Evolutionary conservation across 441 rosid species (phyloP).

Genomic region (Macaranga tanarius): DNA sequence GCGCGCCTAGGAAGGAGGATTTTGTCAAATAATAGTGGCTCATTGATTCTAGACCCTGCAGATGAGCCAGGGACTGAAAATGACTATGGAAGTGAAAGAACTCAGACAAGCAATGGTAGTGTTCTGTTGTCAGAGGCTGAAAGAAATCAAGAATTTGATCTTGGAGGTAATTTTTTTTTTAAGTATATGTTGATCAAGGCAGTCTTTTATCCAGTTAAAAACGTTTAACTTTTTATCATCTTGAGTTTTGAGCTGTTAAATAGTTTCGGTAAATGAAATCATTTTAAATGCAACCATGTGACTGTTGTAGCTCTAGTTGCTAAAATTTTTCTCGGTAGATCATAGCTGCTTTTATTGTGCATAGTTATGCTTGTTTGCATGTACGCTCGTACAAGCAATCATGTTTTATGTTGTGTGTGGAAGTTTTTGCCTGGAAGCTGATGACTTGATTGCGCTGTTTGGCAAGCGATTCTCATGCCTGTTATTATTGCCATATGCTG

Average conservation of each 20-base stretch:
- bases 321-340: not conserved
- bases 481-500: conserved; percentile 1
- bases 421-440: not conserved
- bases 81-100: conserved; percentile 64
- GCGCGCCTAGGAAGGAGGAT: conserved; percentile 60
- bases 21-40: conserved; percentile 42
- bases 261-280: conserved; percentile 1
- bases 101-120: conserved; percentile 51
- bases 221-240: not conserved
- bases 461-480: not conserved
- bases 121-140: conserved; percentile 43
- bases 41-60: conserved; percentile 40
- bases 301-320: not conserved
- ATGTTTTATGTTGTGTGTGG: not conserved
- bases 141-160: conserved; percentile 39
- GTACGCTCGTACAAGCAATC: not conserved
- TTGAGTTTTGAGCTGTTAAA: not conserved
- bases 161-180: conserved; percentile 46
- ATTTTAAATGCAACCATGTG: not conserved
- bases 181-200: not conserved
- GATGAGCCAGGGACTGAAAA: conserved; percentile 51
- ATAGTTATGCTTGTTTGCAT: not conserved
- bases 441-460: not conserved
- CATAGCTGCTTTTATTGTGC: not conserved
- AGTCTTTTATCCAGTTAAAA: conserved; percentile 1